Base-by-base conservation (phyloP, 2,329 filamentous ascomycete species). In the Aspergillus glaucus region DNA sequence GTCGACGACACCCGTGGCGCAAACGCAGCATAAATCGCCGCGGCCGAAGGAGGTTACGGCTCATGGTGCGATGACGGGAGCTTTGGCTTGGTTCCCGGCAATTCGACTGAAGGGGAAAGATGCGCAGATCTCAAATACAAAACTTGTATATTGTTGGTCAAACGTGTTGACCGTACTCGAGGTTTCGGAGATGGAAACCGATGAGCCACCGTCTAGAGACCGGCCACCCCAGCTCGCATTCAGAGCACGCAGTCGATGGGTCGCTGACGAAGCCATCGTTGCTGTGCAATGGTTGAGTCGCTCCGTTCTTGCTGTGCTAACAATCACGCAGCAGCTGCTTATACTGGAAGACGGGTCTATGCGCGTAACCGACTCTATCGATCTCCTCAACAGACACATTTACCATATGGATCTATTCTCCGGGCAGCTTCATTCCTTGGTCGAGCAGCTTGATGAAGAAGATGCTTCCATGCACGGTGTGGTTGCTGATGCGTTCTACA, bases 131-230 rank as follows among this genome's bases (percentile, higher is more conserved):
- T 83, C 82, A 4, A 86, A 83, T 59, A 80, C 84, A 6, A 97
- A 98, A 67, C 79, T 98, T 15, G 92, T 88, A 0, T 98, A 98
- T 71, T 96, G 91, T 68, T 98, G 93, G 93, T 97, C 93, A 2
- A 97, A 97, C 61, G 83, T 97, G n/a, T 73, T 98, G 55, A 97
- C 91, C 0, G 85, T 98, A 4, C 73, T 98, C 21, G 93, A 98
- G 55, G 82, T 97, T 9, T 84, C 92, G 45, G 86, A 93, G 57
- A 75, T 84, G 10, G 78, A 79, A 17, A 70, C 69, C 8, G 67
- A 74, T 4, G 71, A 76, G 21, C 65, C 79, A 0, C 79, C 82
- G 12, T 84, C 89, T 56, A 84, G 82, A 53, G 86, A 92, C 56
- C 90, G 88, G 60, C 88, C 87, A 3, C 81, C 88, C 1, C 84